Conservation (phyloP, 1,284 basidiomycete genomes). For the Sporisorium graminicola region DNA sequence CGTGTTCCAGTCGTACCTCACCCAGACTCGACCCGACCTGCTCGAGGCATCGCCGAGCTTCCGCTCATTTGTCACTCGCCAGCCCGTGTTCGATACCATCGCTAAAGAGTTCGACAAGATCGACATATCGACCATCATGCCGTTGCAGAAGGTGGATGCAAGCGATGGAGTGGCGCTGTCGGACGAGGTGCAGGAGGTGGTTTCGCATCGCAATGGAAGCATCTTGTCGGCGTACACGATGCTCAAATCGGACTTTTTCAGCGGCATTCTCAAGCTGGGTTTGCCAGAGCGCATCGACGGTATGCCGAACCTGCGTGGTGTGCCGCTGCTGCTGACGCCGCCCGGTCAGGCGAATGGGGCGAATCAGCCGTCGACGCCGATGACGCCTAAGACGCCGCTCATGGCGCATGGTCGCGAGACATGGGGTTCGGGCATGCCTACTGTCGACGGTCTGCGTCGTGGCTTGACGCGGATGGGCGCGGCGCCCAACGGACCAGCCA, state of each 20-base stretch:
- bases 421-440: conserved; percentile 69
- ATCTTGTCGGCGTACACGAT: conserved; percentile 93
- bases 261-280: conserved; percentile 63
- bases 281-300: conserved; percentile 65
- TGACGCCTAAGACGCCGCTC: conserved; percentile 38
- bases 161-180: conserved; percentile 79
- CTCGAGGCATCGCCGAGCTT: conserved; percentile 58
- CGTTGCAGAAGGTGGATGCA: conserved; percentile 76
- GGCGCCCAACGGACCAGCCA: conserved; percentile 41
- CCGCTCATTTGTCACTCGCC: conserved; percentile 62
- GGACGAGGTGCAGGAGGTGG: conserved; percentile 71
- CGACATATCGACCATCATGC: conserved; percentile 83
- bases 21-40: conserved; percentile 81
- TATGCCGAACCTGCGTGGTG: conserved; percentile 67
- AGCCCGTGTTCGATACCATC: conserved; percentile 90
- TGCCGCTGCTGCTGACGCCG: conserved; percentile 54
- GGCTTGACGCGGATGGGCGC: conserved; percentile 66
- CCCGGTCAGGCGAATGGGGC: conserved; percentile 13
- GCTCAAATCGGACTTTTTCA: conserved; percentile 96
- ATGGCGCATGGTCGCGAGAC: conserved; percentile 54
- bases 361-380: conserved; percentile 29
- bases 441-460: conserved; percentile 65
- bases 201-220: conserved; percentile 84
- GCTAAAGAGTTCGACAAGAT: conserved; percentile 89
- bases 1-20: conserved; percentile 93